Evolutionary conservation across 2,329 filamentous ascomycete species (phyloP).

Genomic region (Penicillium sp.): DNA sequence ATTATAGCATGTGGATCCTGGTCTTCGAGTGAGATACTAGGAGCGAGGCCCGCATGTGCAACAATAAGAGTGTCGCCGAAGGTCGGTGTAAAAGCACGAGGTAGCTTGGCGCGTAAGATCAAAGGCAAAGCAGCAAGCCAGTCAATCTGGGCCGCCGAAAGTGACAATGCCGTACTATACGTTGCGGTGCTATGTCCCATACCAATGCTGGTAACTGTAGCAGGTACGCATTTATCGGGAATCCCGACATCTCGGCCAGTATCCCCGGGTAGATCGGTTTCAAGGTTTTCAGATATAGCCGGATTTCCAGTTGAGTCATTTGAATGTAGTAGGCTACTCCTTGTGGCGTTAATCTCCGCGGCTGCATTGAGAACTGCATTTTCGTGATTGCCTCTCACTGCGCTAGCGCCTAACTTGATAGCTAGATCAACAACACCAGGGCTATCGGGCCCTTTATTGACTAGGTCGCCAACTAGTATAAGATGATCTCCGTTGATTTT

Average conservation of each 20-base stretch:
- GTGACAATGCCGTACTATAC: conserved; percentile 10
- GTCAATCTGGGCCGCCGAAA: conserved; percentile 16
- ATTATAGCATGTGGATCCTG: conserved; percentile 22
- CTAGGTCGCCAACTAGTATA: conserved; percentile 21
- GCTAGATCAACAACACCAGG: conserved; percentile 22
- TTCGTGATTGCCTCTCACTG: conserved; percentile 27
- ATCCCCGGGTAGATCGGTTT: not conserved
- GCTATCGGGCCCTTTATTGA: conserved; percentile 26
- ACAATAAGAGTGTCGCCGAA: conserved; percentile 17
- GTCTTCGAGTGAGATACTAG: conserved; percentile 15
- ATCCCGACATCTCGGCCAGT: not conserved
- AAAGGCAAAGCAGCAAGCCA: conserved; percentile 25
- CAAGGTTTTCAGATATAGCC: not conserved
- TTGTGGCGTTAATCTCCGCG: conserved; percentile 8
- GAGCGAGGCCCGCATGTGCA: conserved; percentile 23
- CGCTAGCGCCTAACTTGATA: conserved; percentile 22
- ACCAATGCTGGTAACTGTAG: not conserved
- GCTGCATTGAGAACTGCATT: conserved; percentile 26
- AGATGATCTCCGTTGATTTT: conserved; percentile 22
- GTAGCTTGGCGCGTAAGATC: conserved; percentile 20
- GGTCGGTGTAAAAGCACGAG: conserved; percentile 1
- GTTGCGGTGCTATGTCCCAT: not conserved
- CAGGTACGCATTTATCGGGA: not conserved
- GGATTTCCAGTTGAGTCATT: not conserved
- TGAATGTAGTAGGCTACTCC: not conserved